These are phyloP conservation scores for Scytalidium sp. DNA, from an alignment of 2,329 filamentous ascomycete genomes.

Conservation along the genomic window DNA sequence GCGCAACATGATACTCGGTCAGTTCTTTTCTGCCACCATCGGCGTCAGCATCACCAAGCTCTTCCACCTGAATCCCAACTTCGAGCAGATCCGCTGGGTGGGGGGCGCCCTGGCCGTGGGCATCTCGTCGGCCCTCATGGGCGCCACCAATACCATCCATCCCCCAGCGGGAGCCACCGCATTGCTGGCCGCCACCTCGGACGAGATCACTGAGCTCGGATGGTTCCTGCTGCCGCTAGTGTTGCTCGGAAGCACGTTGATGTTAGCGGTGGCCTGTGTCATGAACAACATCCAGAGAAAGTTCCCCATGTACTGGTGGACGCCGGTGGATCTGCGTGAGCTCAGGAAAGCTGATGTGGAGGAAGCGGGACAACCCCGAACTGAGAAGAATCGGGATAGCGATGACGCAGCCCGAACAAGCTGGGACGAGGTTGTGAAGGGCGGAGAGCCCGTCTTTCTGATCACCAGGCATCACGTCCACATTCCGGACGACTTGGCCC, in stretches of 20 bases:
- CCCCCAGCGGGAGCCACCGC: constrained; percentile 75
- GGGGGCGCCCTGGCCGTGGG: constrained; percentile 65
- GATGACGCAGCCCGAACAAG: not conserved
- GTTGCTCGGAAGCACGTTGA: constrained; percentile 55
- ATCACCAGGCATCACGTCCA: constrained; percentile 7
- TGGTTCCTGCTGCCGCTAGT: constrained; percentile 68
- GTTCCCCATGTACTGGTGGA: constrained; percentile 73
- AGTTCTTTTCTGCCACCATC: constrained; percentile 58
- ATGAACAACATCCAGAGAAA: constrained; percentile 64
- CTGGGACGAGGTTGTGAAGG: not conserved
- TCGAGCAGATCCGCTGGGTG: constrained; percentile 56
- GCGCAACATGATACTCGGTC: constrained; percentile 66
- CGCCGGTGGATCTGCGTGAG: constrained; percentile 22
- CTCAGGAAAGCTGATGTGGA: constrained; percentile 8
- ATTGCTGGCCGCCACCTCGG: constrained; percentile 61
- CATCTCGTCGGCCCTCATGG: constrained; percentile 61
- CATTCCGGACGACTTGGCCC: constrained; percentile 15
- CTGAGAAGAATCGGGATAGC: not conserved
- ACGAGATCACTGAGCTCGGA: constrained; percentile 52
- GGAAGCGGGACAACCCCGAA: not conserved
- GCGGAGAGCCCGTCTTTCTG: not conserved
- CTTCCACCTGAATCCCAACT: constrained; percentile 48
- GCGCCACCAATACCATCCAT: constrained; percentile 67
- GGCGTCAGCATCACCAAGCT: constrained; percentile 64
- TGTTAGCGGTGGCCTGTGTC: constrained; percentile 60